Base-by-base conservation (phyloP, 2,329 filamentous ascomycete genomes). In the Aspergillus hortae region DNA sequence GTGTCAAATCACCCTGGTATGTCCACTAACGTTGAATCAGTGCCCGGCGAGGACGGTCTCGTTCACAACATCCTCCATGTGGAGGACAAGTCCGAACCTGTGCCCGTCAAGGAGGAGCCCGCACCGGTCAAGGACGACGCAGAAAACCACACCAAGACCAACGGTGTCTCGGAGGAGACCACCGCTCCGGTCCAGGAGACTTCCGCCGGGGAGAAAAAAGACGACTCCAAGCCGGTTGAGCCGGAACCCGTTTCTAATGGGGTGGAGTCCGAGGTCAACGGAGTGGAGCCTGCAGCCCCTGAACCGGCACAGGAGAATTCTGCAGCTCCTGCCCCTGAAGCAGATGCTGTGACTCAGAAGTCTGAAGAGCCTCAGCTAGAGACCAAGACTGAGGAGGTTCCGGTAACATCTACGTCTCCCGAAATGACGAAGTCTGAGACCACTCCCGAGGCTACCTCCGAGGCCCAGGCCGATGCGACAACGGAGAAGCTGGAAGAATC, bases 21-120 rank as follows among this genome's bases (percentile, higher is more conserved):
- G 49, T 33, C 23, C 15, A 19, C 47, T 43, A 49, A 48, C 40
- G 46, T 15, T 48, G 49, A 10, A 15, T n/a, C 48, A 67, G 64
- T 48, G 27, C 48, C 59, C 4, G 61, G 60, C 42, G 58, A 63
- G 12, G 52, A 62, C 44, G 66, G 61, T 10, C 56, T 58, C 41
- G 51, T 57, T 46, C 62, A 58, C 47, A 64, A 60, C 42, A 38
- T 53, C 14, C 52, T 62, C 49, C 43, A 42, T 43, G 56, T 60
- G 21, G 53, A 50, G 14, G 56, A 57, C 25, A 52, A 50, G 15
- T 19, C 53, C 7, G 32, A 54, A 48, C 40, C 49, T 27, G 44
- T 19, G 35, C 14, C 54, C n/a, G 38, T 17, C 36, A 36, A 51
- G n/a, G 57, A 56, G 46, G 46, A 49, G 33, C 35, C 35, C 25